Percentiles rank a stretch among this genome's conserved stretches.
Evolutionary conservation across 371 early-diverging fungal genomes (phyloP).

Genomic region (Lichtheimia corymbifera): DNA sequence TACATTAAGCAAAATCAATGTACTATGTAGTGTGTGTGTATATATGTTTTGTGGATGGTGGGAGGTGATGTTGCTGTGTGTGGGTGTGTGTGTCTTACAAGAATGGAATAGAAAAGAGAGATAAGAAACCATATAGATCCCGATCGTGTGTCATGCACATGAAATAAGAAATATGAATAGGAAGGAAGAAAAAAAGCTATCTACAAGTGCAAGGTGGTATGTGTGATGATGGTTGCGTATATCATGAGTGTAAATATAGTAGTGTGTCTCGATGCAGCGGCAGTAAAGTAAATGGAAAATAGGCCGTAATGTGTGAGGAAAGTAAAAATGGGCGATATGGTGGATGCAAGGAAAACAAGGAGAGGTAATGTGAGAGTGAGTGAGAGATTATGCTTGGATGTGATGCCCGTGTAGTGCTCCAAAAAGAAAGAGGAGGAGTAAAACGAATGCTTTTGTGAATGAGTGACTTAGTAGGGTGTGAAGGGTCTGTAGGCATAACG

Average conservation of each 20-base stretch:
- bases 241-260: too few relatives aligned
- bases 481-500: conserved; percentile 7
- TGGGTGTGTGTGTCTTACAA: background rate
- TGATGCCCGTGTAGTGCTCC: too few relatives aligned
- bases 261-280: too few relatives aligned
- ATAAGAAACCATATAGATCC: conserved; percentile 1
- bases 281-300: background rate
- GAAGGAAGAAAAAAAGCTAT: background rate
- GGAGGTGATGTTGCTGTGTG: background rate
- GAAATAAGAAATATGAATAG: conserved; percentile 1
- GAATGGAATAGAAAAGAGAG: background rate
- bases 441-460: too few relatives aligned
- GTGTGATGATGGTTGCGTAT: too few relatives aligned
- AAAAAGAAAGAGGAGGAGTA: too few relatives aligned
- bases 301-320: background rate
- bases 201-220: too few relatives aligned
- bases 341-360: too few relatives aligned
- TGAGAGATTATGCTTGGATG: too few relatives aligned
- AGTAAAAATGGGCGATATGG: too few relatives aligned
- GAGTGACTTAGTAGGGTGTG: background rate
- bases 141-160: background rate
- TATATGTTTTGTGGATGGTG: background rate
- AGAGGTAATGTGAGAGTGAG: too few relatives aligned
- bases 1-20: background rate
- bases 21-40: background rate